A percentile compares a stretch with the other conserved stretches of the same genome.
phyloP scores from a whole-genome alignment of 1,284 basidiomycete species.

The Singerocomus inundabilis region DNA sequence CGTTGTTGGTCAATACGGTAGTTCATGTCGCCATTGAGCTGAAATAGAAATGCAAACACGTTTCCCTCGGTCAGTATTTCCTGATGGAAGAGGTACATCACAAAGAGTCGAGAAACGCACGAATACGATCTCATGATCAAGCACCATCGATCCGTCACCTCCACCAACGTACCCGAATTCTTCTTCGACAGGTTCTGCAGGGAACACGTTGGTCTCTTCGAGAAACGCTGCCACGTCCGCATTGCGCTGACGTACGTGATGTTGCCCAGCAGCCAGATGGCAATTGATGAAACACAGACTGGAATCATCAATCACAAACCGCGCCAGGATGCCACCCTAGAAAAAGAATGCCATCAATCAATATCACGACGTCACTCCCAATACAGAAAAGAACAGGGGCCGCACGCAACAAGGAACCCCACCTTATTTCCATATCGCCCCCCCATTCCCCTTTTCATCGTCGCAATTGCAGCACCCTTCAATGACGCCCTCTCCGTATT shows the following conservation, averaged over 20 bases:
- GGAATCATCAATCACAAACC: constrained; percentile 90
- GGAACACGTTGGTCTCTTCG: constrained; percentile 77
- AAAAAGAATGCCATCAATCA: neutral
- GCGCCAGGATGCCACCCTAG: constrained; percentile 86
- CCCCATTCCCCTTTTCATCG: constrained; percentile 89
- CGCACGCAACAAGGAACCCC: constrained; percentile 14
- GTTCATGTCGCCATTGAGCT: constrained; percentile 84
- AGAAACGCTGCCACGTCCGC: constrained; percentile 83
- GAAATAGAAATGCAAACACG: neutral
- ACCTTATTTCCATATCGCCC: constrained; percentile 96
- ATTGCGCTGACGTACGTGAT: constrained; percentile 79
- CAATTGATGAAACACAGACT: constrained; percentile 95
- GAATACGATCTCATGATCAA: constrained; percentile 94
- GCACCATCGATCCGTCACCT: constrained; percentile 90
- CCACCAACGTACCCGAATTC: constrained; percentile 79
- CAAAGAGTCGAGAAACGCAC: constrained; percentile 51
- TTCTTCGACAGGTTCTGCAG: constrained; percentile 44
- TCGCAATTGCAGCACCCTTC: constrained; percentile 72
- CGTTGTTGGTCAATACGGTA: constrained; percentile 93
- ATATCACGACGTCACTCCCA: neutral
- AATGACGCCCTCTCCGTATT: constrained; percentile 56
- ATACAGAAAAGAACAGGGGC: neutral
- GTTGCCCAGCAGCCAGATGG: constrained; percentile 93
- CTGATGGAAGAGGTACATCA: too few relatives aligned
- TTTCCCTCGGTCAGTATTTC: neutral